Conservation (phyloP, 148 eudicot genomes). For the Amaranthus palmeri region DNA sequence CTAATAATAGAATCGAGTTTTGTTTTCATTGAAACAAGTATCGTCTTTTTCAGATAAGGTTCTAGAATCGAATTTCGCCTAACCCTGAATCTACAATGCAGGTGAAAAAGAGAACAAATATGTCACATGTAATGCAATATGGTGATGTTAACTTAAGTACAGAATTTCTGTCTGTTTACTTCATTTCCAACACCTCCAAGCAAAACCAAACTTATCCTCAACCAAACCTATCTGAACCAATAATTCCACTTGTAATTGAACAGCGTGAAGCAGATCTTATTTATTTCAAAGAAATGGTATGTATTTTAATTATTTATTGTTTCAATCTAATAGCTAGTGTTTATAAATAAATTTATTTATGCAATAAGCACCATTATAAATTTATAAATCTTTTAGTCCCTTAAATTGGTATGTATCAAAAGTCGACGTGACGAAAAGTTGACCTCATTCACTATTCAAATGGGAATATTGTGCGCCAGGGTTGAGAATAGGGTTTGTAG, state of each 20-base stretch:
- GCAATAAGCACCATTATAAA: too few species aligned
- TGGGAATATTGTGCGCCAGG: too few species aligned
- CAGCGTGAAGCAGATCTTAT: constrained; percentile 37
- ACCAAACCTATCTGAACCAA: background rate
- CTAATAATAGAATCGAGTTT: too few species aligned
- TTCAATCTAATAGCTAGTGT: too few species aligned
- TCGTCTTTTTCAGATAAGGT: too few species aligned
- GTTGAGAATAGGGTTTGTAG: too few species aligned
- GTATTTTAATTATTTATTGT: background rate
- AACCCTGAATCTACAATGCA: background rate
- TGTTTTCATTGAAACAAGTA: too few species aligned
- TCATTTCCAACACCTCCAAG: background rate
- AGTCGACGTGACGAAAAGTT: too few species aligned
- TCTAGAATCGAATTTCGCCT: too few species aligned
- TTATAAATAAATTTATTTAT: too few species aligned
- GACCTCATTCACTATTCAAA: too few species aligned
- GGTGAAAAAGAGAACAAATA: constrained; percentile 26
- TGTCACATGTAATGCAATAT: constrained; percentile 35
- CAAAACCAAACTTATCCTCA: background rate
- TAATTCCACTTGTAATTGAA: constrained; percentile 16
- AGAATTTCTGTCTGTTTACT: constrained; percentile 16
- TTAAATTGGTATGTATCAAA: background rate
- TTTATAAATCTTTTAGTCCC: background rate
- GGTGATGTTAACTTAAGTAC: constrained; percentile 23
- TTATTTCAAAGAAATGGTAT: constrained; percentile 29